Evolutionary conservation across 2,329 filamentous ascomycete genomes (phyloP).

Genomic region (Westerdykella ornata): DNA sequence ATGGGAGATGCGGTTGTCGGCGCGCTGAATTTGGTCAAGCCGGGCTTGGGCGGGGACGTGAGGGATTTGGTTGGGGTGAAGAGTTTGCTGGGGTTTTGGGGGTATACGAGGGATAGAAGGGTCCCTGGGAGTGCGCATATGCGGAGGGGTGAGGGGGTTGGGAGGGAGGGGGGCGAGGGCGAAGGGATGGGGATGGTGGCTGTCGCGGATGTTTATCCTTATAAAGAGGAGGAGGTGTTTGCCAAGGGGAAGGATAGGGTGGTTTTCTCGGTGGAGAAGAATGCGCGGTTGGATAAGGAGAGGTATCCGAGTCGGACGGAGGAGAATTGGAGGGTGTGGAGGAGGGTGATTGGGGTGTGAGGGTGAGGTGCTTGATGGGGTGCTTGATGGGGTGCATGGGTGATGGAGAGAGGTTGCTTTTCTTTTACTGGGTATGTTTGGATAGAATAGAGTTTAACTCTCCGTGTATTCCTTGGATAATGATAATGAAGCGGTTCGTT

Average conservation of each 20-base stretch:
- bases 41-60: slow-evolving; percentile 24
- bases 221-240: slow-evolving; percentile 12
- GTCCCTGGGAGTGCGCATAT: slow-evolving; percentile 18
- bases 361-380: too few species aligned
- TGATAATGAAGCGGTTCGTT: too few species aligned
- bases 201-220: slow-evolving; percentile 19
- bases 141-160: slow-evolving; percentile 2
- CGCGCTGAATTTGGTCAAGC: slow-evolving; percentile 17
- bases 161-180: too few species aligned
- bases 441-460: too few species aligned
- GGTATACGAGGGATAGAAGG: slow-evolving; percentile 27
- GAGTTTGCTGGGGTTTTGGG: slow-evolving; percentile 23
- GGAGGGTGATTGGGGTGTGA: slow-evolving; percentile 17
- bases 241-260: slow-evolving; percentile 5
- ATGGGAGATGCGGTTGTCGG: slow-evolving; percentile 8
- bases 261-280: slow-evolving; percentile 8
- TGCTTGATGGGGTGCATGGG: too few species aligned
- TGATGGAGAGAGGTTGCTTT: too few species aligned
- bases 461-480: too few species aligned
- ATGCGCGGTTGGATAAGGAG: slow-evolving; percentile 15
- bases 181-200: too few species aligned
- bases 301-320: slow-evolving; percentile 29
- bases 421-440: too few species aligned
- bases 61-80: slow-evolving; percentile 24
- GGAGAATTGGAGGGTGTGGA: slow-evolving; percentile 25